Base-by-base conservation (phyloP, 805 yeast species). In the Hanseniaspora meyeri region DNA sequence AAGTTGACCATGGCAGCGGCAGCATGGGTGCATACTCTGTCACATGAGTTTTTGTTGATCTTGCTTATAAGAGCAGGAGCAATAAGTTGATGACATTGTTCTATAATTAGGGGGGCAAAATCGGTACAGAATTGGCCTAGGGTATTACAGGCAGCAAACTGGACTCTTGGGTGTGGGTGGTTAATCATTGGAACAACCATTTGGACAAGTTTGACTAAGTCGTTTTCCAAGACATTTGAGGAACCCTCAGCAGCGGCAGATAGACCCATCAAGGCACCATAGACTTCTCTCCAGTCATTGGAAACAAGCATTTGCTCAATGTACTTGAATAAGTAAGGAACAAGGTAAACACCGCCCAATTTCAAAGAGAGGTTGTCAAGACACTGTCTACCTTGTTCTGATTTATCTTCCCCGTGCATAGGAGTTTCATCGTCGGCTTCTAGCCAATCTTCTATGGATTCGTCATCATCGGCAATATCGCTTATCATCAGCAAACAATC, bases 181-280 rank as follows among this genome's bases (percentile, higher is more conserved):
- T 80, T 75, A 60, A 93, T 74, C n/a, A 85, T 74, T 3, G 97
- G 97, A 62, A 88, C 68, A 37, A 93, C 82, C 80, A 91, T 76
- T 63, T 87, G 95, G 61, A 93, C 72, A 48, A 93, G 80, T 64
- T 79, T 81, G 59, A 89, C 86, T 50, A 88, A 85, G 66, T 89
- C 96, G 36, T 79, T 73, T 49, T 87, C 84, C 70, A 93, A 76
- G 14, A 85, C 88, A 62, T 90, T 97, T 50, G 87, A 77, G 71
- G 97, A 91, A 52, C 98, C 98, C 73, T 93, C 98, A 42, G 97
- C 97, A 24, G 95, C 96, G 5, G 96, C 83, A 0, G 97, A 89
- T 31, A 93, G 73, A 0, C 97, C 97, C 97, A 93, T 93, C 57
- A 93, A 72, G 1, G 97, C 95, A 27, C 96, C 98, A 68, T 90